Evolutionary conservation across 2,329 filamentous ascomycete species (phyloP).

Genomic region (Aspergillus fumigatiaffinis): DNA sequence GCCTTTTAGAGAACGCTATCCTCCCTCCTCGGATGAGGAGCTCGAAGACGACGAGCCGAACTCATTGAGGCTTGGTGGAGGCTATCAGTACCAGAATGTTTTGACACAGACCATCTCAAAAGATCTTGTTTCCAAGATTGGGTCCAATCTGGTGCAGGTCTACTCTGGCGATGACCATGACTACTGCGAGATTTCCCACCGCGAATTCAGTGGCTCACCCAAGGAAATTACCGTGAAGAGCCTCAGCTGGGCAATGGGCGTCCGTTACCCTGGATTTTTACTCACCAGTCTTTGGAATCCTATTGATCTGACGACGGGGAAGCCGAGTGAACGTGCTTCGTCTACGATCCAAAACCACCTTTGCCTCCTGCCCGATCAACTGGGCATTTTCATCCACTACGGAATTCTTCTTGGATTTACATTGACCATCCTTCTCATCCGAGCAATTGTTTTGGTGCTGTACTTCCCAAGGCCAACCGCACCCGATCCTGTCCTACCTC

Average conservation of each 20-base stretch:
- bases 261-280: constrained; percentile 79
- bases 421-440: constrained; percentile 44
- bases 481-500: constrained; percentile 23
- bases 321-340: constrained; percentile 21
- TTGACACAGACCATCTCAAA: constrained; percentile 72
- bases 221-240: constrained; percentile 93
- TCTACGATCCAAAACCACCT: constrained; percentile 80
- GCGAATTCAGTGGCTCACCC: constrained; percentile 58
- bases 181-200: constrained; percentile 87
- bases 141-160: constrained; percentile 70
- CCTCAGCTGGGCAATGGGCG: constrained; percentile 94
- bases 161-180: constrained; percentile 98
- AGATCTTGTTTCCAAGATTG: constrained; percentile 70
- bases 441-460: constrained; percentile 37
- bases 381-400: constrained; percentile 80
- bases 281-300: constrained; percentile 93
- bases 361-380: constrained; percentile 84
- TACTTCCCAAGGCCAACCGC: constrained; percentile 13
- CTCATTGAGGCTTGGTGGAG: constrained; percentile 69
- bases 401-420: constrained; percentile 57
- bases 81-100: constrained; percentile 97
- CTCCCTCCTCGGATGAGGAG: constrained; percentile 61
- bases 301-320: constrained; percentile 54
- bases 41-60: constrained; percentile 64
- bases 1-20: constrained; percentile 77